These are phyloP conservation scores for Crepidotus sp. DNA, from an alignment of 1,284 basidiomycete species.

Conservation along the genomic window DNA sequence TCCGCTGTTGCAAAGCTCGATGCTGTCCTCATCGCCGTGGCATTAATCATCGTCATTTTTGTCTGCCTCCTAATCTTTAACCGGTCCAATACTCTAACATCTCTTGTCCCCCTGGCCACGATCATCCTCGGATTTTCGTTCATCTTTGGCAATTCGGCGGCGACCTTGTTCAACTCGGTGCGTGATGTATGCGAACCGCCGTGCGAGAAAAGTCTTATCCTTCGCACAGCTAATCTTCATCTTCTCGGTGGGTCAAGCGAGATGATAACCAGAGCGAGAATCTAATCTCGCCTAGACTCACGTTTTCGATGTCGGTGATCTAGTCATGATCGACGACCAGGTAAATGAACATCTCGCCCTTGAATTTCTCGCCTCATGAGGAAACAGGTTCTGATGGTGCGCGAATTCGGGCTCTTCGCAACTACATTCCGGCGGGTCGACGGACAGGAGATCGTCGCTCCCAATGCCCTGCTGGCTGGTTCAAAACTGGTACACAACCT, in stretches of 20 bases:
- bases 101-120: conserved; percentile 74
- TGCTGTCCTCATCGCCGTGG: conserved; percentile 58
- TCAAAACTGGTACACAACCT: conserved; percentile 74
- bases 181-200: conserved; percentile 18
- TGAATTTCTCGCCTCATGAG: conserved; percentile 12
- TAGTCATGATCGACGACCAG: conserved; percentile 72
- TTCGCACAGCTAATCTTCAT: conserved; percentile 63
- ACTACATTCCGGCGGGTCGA: conserved; percentile 75
- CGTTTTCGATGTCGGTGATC: conserved; percentile 70
- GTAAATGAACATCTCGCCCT: conserved; percentile 24
- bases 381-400: conserved; percentile 46
- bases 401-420: conserved; percentile 76
- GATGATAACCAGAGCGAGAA: neutral
- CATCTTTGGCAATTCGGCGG: conserved; percentile 77
- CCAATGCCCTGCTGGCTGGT: conserved; percentile 67
- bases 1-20: conserved; percentile 72
- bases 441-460: conserved; percentile 74
- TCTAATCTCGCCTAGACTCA: conserved; percentile 36
- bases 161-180: conserved; percentile 74
- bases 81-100: conserved; percentile 57
- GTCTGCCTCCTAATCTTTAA: conserved; percentile 77
- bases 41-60: conserved; percentile 58
- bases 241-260: conserved; percentile 30
- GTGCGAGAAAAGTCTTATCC: neutral
- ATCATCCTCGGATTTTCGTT: conserved; percentile 76